Percentiles rank a stretch among this genome's conserved stretches.
phyloP scores from a whole-genome alignment of 2,329 filamentous ascomycete genomes.

The Colletotrichum lupini region DNA sequence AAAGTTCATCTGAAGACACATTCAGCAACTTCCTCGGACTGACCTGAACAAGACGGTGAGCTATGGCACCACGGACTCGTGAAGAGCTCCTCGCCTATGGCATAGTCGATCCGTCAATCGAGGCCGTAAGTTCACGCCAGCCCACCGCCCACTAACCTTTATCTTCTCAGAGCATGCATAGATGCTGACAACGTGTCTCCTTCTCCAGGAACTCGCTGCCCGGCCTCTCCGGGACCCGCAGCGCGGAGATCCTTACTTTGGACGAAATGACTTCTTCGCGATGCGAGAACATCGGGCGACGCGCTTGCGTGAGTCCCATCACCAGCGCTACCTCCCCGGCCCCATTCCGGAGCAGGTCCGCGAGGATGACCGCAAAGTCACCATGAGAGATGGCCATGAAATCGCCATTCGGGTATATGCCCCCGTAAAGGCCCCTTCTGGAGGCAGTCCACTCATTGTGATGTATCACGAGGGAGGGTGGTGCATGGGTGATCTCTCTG shows the following conservation, averaged over 20 bases:
- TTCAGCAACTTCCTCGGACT: not conserved
- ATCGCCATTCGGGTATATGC: constrained; percentile 12
- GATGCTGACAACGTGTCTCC: not conserved
- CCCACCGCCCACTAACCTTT: too few species aligned
- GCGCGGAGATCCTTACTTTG: constrained; percentile 16
- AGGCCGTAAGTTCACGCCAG: constrained; percentile 1
- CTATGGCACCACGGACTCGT: constrained; percentile 6
- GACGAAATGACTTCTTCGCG: constrained; percentile 8
- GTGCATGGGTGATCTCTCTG: constrained; percentile 21
- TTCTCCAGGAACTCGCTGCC: constrained; percentile 9
- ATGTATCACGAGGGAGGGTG: constrained; percentile 31
- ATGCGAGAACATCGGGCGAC: constrained; percentile 20
- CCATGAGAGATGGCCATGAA: constrained; percentile 11
- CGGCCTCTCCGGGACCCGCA: constrained; percentile 6
- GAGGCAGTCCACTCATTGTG: constrained; percentile 24
- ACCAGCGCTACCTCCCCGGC: constrained; percentile 21
- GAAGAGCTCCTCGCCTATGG: constrained; percentile 20
- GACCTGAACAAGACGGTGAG: not conserved
- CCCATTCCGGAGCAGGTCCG: constrained; percentile 19
- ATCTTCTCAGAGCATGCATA: too few species aligned
- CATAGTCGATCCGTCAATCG: constrained; percentile 2
- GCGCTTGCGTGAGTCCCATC: constrained; percentile 20
- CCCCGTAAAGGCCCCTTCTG: not conserved
- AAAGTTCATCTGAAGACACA: not conserved
- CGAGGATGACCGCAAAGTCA: constrained; percentile 23